Evolutionary conservation across 2,329 filamentous ascomycete genomes (phyloP).

Genomic region (Alternaria consortialis): DNA sequence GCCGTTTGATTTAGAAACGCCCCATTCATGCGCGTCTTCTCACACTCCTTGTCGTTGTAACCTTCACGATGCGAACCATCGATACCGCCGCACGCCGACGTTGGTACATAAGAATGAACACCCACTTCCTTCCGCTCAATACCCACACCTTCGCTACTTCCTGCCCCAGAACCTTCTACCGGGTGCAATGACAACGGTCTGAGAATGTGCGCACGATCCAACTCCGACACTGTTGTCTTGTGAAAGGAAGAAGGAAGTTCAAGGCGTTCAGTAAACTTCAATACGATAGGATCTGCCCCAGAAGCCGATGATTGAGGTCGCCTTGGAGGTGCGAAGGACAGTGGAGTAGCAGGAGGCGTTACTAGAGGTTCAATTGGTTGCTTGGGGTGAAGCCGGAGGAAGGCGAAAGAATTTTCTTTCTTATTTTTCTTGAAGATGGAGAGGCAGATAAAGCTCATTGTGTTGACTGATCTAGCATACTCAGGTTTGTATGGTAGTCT

Average conservation of each 20-base stretch:
- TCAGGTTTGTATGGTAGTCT: not conserved
- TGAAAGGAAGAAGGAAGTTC: not conserved
- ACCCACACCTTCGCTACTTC: not conserved
- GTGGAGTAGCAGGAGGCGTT: not conserved
- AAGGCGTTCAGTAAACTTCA: not conserved
- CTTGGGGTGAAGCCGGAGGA: not conserved
- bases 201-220: not conserved
- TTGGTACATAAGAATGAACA: not conserved
- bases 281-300: fast-evolving
- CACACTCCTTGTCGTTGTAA: not conserved
- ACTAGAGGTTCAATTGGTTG: not conserved
- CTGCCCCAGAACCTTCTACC: not conserved
- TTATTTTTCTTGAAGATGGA: not conserved
- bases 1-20: too few species aligned
- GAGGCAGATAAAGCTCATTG: not conserved
- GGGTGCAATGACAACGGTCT: not conserved
- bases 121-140: not conserved
- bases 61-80: not conserved
- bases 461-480: not conserved
- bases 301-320: not conserved
- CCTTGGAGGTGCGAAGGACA: not conserved
- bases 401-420: not conserved
- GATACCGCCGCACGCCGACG: not conserved
- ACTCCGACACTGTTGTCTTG: not conserved
- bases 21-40: not conserved